phyloP scores from a whole-genome alignment of 371 early-diverging fungal genomes.

The Mycotypha africana region DNA sequence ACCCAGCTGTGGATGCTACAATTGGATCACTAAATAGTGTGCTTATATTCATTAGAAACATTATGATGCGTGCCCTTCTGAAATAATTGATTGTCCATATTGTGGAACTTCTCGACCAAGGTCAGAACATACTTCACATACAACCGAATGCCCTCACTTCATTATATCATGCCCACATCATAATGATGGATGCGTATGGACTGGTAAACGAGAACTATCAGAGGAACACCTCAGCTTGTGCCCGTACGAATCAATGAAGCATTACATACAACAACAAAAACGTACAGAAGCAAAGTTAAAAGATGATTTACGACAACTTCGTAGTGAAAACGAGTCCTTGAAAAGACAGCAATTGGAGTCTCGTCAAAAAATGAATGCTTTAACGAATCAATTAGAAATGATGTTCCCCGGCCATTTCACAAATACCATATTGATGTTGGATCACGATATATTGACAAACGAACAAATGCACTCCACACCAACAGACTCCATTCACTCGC shows the following conservation, averaged over 20 bases:
- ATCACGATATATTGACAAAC: conserved; percentile 18
- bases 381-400: conserved; percentile 35
- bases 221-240: conserved; percentile 43
- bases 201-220: conserved; percentile 39
- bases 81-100: conserved; percentile 53
- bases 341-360: conserved; percentile 37
- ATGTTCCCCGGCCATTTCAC: conserved; percentile 40
- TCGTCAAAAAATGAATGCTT: conserved; percentile 31
- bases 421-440: too few relatives aligned
- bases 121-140: conserved; percentile 45
- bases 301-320: conserved; percentile 39
- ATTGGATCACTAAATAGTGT: neutral
- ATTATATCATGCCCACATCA: conserved; percentile 43
- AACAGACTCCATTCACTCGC: too few relatives aligned
- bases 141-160: conserved; percentile 48
- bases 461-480: too few relatives aligned
- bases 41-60: conserved; percentile 46
- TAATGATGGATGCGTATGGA: conserved; percentile 64
- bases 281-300: conserved; percentile 34
- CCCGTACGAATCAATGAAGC: conserved; percentile 58
- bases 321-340: conserved; percentile 40
- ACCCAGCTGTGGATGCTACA: neutral
- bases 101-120: conserved; percentile 49
- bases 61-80: conserved; percentile 51
- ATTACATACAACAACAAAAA: conserved; percentile 45